Percentiles rank a stretch among this genome's conserved stretches.
These are phyloP conservation scores for Albifimbria verrucaria DNA, from an alignment of 2,329 filamentous ascomycete genomes.

Conservation along the genomic window DNA sequence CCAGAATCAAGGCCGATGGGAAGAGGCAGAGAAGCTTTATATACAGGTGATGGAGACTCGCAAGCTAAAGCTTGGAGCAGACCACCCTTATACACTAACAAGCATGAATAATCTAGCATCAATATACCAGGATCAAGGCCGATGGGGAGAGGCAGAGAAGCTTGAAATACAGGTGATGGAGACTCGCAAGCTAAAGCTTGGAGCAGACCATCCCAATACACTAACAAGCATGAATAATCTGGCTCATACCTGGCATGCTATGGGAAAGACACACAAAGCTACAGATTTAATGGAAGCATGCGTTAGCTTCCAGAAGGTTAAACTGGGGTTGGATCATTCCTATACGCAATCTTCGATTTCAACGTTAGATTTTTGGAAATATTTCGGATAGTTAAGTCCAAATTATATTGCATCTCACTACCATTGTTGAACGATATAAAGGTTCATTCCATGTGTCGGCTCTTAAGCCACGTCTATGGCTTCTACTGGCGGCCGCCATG, in stretches of 20 bases:
- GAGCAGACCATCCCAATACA: neutral
- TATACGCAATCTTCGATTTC: neutral
- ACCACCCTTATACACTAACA: neutral
- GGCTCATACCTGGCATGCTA: neutral
- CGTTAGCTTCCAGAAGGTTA: neutral
- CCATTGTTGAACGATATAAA: too few species aligned
- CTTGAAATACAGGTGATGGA: neutral
- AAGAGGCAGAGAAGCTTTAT: neutral
- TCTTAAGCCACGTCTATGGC: too few species aligned
- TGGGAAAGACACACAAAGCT: neutral
- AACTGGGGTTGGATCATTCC: neutral
- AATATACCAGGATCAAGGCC: neutral
- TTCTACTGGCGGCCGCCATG: too few species aligned
- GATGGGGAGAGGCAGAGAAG: neutral
- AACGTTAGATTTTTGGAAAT: too few species aligned
- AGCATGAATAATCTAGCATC: neutral
- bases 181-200: neutral
- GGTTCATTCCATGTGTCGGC: too few species aligned
- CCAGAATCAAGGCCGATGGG: neutral
- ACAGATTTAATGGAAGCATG: neutral
- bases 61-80: neutral
- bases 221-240: neutral
- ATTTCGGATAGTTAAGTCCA: too few species aligned
- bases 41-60: neutral
- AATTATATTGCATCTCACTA: too few species aligned